Percentiles rank a stretch among this genome's conserved stretches.
phyloP scores from a whole-genome alignment of 352 stramenopile genomes.

The Discostella stelligera region DNA sequence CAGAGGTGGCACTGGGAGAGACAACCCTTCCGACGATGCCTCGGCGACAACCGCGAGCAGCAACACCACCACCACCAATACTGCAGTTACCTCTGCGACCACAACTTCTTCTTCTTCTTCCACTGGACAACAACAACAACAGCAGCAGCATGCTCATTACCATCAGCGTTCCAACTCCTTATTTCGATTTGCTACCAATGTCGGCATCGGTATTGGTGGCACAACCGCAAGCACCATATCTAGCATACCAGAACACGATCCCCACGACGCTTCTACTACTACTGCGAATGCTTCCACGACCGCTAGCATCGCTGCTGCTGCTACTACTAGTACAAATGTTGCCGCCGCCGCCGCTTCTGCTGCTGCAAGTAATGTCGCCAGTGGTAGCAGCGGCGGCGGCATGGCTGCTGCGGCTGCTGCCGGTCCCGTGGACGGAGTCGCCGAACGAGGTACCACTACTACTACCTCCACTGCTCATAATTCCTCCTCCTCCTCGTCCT shows the following conservation, averaged over 20 bases:
- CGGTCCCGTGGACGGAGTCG: not conserved
- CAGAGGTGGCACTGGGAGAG: not conserved
- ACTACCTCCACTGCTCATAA: not conserved
- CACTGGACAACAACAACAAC: not conserved
- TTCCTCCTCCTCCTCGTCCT: not conserved
- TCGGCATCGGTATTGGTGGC: not conserved
- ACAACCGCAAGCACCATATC: not conserved
- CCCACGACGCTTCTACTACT: not conserved
- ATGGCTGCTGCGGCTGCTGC: too few relatives aligned
- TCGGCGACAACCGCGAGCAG: not conserved
- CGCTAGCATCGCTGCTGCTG: too few relatives aligned
- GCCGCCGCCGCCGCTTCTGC: too few relatives aligned
- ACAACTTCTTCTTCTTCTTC: not conserved
- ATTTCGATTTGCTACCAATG: not conserved
- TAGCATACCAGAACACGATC: not conserved
- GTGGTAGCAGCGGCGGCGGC: not conserved
- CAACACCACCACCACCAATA: not conserved
- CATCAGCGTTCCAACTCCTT: constrained; percentile 15
- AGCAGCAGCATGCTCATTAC: not conserved
- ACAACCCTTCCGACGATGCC: constrained; percentile 1
- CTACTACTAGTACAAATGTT: not conserved
- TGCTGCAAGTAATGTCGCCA: not conserved
- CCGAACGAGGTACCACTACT: too few relatives aligned
- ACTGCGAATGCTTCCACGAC: not conserved
- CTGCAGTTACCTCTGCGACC: not conserved